Evolutionary conservation across 148 eudicot genomes (phyloP).

Genomic region (Camellia japonica): DNA sequence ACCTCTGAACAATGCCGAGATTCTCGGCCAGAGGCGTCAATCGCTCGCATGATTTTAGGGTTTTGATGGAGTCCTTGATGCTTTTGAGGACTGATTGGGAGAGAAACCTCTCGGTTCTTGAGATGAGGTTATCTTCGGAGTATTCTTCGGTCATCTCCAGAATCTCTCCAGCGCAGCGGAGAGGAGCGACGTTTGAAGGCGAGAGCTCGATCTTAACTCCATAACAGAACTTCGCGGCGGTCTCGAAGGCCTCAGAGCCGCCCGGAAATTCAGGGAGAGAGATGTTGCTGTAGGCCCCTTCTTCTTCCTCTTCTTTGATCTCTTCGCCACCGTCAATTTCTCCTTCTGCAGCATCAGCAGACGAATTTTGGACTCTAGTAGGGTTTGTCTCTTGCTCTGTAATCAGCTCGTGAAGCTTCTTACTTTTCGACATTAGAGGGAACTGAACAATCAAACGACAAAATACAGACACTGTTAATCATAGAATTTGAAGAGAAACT

Average conservation of each 20-base stretch:
- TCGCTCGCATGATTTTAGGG: constrained; percentile 63
- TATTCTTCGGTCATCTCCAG: constrained; percentile 84
- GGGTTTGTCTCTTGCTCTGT: constrained; percentile 52
- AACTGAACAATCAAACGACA: constrained; percentile 44
- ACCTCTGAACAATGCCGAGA: constrained; percentile 67
- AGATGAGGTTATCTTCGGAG: constrained; percentile 75
- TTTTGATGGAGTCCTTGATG: constrained; percentile 50
- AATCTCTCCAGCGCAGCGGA: constrained; percentile 87
- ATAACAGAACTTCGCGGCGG: constrained; percentile 95
- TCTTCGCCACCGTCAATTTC: constrained; percentile 20
- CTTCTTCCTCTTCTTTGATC: constrained; percentile 26
- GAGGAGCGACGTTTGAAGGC: constrained; percentile 57
- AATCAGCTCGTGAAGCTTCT: constrained; percentile 67
- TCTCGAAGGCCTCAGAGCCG: constrained; percentile 72
- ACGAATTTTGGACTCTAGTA: constrained; percentile 18
- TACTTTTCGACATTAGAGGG: constrained; percentile 92
- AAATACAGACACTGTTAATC: background rate
- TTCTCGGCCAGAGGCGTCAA: constrained; percentile 59
- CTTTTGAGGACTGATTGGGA: constrained; percentile 51
- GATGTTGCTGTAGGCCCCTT: constrained; percentile 37
- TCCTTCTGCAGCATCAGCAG: constrained; percentile 10
- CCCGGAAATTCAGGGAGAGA: constrained; percentile 72
- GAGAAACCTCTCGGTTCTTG: constrained; percentile 60
- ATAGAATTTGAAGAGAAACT: background rate
- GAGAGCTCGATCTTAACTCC: constrained; percentile 77